A percentile compares a stretch with the other conserved stretches of the same genome.
These are phyloP conservation scores for Aspergillus awamori DNA, from an alignment of 2,329 filamentous ascomycete genomes.

Conservation along the genomic window DNA sequence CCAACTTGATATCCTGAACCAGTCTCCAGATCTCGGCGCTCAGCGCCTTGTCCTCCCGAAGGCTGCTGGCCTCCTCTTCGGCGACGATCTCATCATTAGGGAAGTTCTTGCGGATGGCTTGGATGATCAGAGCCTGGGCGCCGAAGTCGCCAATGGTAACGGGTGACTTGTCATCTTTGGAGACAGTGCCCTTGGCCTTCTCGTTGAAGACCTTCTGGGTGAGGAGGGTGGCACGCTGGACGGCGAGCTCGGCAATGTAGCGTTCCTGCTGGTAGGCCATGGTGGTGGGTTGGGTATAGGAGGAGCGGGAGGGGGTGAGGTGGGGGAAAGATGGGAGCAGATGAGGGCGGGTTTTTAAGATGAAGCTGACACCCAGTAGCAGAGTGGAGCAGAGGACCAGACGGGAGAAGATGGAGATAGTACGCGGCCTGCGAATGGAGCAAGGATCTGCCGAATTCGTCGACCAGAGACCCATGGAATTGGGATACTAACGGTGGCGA, in stretches of 20 bases:
- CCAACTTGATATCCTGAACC: slow-evolving; percentile 71
- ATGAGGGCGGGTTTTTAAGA: slow-evolving; percentile 44
- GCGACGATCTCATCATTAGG: slow-evolving; percentile 88
- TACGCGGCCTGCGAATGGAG: slow-evolving; percentile 24
- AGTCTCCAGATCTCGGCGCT: slow-evolving; percentile 81
- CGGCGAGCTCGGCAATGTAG: slow-evolving; percentile 80
- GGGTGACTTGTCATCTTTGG: slow-evolving; percentile 93
- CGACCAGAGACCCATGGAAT: slow-evolving; percentile 23
- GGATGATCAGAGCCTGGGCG: slow-evolving; percentile 93
- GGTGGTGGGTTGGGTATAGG: slow-evolving; percentile 29
- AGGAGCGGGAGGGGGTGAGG: slow-evolving; percentile 24
- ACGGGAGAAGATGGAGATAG: slow-evolving; percentile 31
- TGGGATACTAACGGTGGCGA: not conserved
- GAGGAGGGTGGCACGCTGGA: slow-evolving; percentile 77
- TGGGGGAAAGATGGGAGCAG: slow-evolving; percentile 43
- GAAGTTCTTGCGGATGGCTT: slow-evolving; percentile 85
- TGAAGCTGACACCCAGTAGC: slow-evolving; percentile 47
- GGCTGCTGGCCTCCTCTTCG: slow-evolving; percentile 85
- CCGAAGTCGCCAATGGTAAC: slow-evolving; percentile 98
- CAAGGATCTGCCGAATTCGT: slow-evolving; percentile 25
- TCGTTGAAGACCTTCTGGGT: slow-evolving; percentile 80
- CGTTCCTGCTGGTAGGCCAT: slow-evolving; percentile 74
- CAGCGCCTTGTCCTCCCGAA: slow-evolving; percentile 71
- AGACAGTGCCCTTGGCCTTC: slow-evolving; percentile 90
- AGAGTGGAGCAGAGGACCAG: slow-evolving; percentile 41